Conservation (phyloP, 208 protist species). For the Tetramitus jugosus region DNA sequence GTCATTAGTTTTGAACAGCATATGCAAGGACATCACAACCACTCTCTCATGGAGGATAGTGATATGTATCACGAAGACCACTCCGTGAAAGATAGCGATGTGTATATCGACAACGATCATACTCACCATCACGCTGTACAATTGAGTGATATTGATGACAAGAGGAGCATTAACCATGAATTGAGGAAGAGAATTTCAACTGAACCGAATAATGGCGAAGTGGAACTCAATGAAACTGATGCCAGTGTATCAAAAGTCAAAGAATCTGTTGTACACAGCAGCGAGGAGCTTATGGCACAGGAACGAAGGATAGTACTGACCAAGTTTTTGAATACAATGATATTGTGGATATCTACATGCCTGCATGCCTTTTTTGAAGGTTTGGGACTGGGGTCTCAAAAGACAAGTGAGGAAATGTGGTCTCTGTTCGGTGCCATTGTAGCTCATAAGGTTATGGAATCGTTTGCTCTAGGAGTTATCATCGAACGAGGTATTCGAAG, state of each 20-base stretch:
- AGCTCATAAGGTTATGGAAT: neutral
- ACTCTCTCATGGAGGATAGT: too few species aligned
- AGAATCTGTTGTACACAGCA: neutral
- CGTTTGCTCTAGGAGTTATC: neutral
- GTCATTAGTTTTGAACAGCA: too few species aligned
- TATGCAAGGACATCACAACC: too few species aligned
- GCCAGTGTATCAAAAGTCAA: neutral
- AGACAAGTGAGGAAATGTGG: neutral
- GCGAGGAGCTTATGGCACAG: neutral
- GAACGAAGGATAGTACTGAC: neutral
- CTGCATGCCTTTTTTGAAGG: neutral
- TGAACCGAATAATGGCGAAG: neutral
- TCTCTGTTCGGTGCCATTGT: slow-evolving; percentile 4
- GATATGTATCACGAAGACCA: too few species aligned
- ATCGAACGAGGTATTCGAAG: neutral
- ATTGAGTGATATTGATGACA: too few species aligned
- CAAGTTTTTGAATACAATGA: neutral
- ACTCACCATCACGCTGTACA: too few species aligned
- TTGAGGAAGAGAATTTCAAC: too few species aligned
- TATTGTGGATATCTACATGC: neutral
- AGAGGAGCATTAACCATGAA: too few species aligned
- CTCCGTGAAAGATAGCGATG: too few species aligned
- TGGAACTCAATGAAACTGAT: neutral
- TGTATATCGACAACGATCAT: too few species aligned
- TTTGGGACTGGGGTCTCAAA: neutral